Evolutionary conservation across 2,329 filamentous ascomycete species (phyloP).

Genomic region (Akanthomyces dipterigenus): DNA sequence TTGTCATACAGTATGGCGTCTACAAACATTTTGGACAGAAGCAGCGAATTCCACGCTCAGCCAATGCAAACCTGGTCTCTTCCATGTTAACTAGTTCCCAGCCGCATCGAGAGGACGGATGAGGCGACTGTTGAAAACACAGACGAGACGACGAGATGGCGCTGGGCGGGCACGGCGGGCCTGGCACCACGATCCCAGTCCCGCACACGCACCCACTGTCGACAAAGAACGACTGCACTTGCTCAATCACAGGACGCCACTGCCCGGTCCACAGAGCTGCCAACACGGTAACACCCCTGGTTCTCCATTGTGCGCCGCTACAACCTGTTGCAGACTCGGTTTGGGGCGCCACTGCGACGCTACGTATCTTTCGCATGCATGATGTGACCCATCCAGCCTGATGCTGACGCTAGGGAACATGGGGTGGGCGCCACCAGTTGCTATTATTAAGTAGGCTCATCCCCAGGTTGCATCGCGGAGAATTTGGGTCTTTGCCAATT

Average conservation of each 20-base stretch:
- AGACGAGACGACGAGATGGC: neutral
- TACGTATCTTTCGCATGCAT: neutral
- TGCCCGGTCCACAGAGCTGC: neutral
- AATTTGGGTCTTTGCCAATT: neutral
- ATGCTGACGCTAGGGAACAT: slow-evolving; percentile 5
- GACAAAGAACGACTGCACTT: neutral
- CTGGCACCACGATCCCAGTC: neutral
- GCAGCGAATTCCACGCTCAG: neutral
- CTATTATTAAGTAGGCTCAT: neutral
- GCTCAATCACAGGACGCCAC: neutral
- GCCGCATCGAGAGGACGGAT: neutral
- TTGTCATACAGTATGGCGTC: neutral
- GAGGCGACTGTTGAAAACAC: neutral
- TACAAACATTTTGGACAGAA: neutral
- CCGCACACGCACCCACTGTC: neutral
- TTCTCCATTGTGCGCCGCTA: neutral
- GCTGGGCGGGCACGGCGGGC: too few relatives aligned
- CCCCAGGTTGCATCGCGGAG: neutral
- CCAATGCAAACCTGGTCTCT: neutral
- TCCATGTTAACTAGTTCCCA: neutral
- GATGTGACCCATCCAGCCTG: slow-evolving; percentile 5
- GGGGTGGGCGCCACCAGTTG: neutral
- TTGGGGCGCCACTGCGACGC: slow-evolving; percentile 4
- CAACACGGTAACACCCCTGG: neutral
- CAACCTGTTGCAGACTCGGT: slow-evolving; percentile 3